Base-by-base conservation (phyloP, 2,329 filamentous ascomycete species). In the Aureobasidium sp. region DNA sequence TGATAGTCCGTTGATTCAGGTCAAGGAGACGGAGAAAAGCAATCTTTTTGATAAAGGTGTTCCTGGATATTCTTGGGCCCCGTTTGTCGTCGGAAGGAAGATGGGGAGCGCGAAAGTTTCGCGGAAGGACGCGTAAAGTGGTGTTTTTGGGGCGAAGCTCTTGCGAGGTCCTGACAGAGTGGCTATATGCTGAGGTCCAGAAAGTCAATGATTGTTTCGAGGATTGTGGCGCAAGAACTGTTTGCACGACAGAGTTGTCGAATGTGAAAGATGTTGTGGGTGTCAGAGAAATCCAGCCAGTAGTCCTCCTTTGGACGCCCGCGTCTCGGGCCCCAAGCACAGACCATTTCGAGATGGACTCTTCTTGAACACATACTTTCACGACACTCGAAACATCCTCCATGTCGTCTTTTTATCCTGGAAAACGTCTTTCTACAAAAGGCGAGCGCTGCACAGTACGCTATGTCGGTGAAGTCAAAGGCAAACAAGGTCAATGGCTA, bases 391-490 rank as follows among this genome's bases (percentile, higher is more conserved):
- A 31, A 55, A 11, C 52, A 31, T 14, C 17, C 11, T 56, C 15
- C 3, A 59, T 59, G 56, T 59, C 56, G 22, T 31, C 56, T 41
- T 59, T 59, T 51, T 77, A 82, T 68, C 72, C 87, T 65, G 90
- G 90, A 58, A 87, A 94, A 74, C 86, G 94, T 15, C 79, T 93
- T 44, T 96, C 90, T 3, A 95, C 89, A 69, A 86, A 88, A 67
- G 85, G 85, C 36, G 84, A 85, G 22, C 76, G 89, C 45, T 96
- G 92, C 75, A 97, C 93, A 0, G 82, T 97, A 63, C 87, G 91
- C 64, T 97, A 92, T 71, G 77, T 89, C 64, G 94, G 94, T 48
- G 74, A 82, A 37, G 88, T 97, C 8, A 80, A 84, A 56, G 89
- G 88, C 67, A 92, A 91, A 9, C 80, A 83, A 47, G 90, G 91